phyloP scores from a whole-genome alignment of 768 basidiomycete genomes.

The Panus rudis region DNA sequence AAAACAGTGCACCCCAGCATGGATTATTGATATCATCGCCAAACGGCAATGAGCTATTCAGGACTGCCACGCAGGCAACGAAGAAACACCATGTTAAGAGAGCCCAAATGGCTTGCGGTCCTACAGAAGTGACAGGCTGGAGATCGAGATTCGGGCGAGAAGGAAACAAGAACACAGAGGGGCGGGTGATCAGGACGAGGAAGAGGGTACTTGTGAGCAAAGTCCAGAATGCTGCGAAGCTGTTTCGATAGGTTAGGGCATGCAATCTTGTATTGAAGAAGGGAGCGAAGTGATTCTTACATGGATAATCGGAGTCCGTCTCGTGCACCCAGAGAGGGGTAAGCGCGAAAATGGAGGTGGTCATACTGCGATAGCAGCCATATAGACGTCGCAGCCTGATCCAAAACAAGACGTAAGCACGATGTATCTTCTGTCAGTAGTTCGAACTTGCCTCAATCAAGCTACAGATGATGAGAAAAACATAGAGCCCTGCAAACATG shows the following conservation, averaged over 20 bases:
- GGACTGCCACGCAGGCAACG: constrained; percentile 46
- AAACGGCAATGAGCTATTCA: constrained; percentile 44
- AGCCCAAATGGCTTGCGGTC: constrained; percentile 54
- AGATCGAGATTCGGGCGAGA: too few species aligned
- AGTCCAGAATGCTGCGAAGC: constrained; percentile 59
- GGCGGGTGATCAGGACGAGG: constrained; percentile 56
- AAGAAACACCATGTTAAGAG: constrained; percentile 54
- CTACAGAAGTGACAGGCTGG: constrained; percentile 47
- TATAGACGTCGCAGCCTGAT: constrained; percentile 47
- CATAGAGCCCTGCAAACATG: too few species aligned
- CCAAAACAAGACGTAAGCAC: too few species aligned
- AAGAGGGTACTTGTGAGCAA: constrained; percentile 41
- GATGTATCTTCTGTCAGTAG: too few species aligned
- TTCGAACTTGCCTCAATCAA: too few species aligned
- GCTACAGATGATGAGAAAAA: too few species aligned
- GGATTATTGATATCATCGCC: constrained; percentile 32
- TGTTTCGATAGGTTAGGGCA: constrained; percentile 23
- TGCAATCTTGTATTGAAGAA: not conserved
- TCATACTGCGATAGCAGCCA: constrained; percentile 56
- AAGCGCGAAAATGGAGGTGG: constrained; percentile 44
- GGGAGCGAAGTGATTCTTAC: constrained; percentile 28
- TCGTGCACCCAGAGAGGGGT: constrained; percentile 38
- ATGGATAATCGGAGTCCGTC: constrained; percentile 40
- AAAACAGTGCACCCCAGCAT: constrained; percentile 44
- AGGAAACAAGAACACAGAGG: too few species aligned